Evolutionary conservation across 2,329 filamentous ascomycete genomes (phyloP).

Genomic region (Epichloe gansuensis): DNA sequence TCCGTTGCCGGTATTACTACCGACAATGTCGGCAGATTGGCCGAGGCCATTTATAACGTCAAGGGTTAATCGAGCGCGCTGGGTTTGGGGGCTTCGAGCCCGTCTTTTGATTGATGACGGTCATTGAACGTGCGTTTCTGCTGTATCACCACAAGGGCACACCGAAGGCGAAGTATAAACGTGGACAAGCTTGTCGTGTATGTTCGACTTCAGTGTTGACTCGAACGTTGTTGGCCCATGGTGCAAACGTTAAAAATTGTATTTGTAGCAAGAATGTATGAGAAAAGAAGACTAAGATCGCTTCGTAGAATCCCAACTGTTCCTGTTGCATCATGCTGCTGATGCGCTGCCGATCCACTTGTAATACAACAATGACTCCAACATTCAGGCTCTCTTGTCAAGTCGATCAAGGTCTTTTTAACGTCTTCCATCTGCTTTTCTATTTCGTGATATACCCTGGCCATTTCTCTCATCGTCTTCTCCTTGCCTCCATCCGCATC

Average conservation of each 20-base stretch:
- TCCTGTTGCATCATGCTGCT: no score
- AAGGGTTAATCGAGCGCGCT: slow-evolving; percentile 41
- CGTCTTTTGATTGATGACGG: background rate
- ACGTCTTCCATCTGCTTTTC: slow-evolving; percentile 37
- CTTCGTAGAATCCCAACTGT: background rate
- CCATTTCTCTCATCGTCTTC: slow-evolving; percentile 41
- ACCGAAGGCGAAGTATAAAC: background rate
- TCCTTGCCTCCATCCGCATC: slow-evolving; percentile 29
- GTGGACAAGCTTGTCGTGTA: background rate
- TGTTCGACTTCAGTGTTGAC: background rate
- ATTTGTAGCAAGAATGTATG: background rate
- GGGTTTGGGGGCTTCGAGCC: background rate
- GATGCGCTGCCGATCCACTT: background rate
- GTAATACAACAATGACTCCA: background rate
- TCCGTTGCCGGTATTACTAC: slow-evolving; percentile 75
- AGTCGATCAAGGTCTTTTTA: slow-evolving; percentile 32
- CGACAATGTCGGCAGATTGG: slow-evolving; percentile 67
- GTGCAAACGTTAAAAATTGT: background rate
- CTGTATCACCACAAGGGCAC: no score
- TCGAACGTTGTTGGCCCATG: background rate
- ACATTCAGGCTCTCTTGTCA: background rate
- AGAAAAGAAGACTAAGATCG: background rate
- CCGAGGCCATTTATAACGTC: slow-evolving; percentile 75
- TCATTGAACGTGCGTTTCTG: background rate
- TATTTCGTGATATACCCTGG: slow-evolving; percentile 38